phyloP scores from a whole-genome alignment of 2,329 filamentous ascomycete genomes.

The Colletotrichum eleusines region DNA sequence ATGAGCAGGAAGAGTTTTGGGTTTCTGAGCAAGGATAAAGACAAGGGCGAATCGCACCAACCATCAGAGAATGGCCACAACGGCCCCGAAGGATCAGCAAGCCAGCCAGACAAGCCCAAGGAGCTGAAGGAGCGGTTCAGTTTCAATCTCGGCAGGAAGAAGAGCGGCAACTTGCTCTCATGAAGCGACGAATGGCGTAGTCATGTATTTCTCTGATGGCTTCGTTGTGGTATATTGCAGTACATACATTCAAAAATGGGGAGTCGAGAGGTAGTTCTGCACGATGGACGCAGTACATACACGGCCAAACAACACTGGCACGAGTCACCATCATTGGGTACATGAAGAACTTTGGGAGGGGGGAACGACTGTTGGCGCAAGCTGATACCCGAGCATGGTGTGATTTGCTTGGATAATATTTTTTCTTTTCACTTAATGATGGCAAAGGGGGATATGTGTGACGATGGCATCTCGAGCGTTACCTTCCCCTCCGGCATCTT shows the following conservation, averaged over 20 bases:
- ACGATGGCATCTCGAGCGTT: slow-evolving; percentile 37
- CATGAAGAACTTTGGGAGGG: slow-evolving; percentile 6
- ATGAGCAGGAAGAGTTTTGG: slow-evolving; percentile 81
- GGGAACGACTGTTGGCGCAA: slow-evolving; percentile 15
- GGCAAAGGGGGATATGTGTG: slow-evolving; percentile 25
- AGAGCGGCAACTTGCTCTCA: slow-evolving; percentile 65
- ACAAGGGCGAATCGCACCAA: slow-evolving; percentile 45
- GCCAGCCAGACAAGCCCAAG: slow-evolving; percentile 58
- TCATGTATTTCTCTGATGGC: slow-evolving; percentile 7
- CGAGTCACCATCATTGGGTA: background rate
- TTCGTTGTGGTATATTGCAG: slow-evolving; percentile 24
- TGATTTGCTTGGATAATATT: slow-evolving; percentile 39
- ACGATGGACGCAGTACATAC: slow-evolving; percentile 5
- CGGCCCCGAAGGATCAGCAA: slow-evolving; percentile 46
- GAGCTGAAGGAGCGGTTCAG: slow-evolving; percentile 74
- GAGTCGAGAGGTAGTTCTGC: slow-evolving; percentile 25
- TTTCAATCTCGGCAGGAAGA: slow-evolving; percentile 77
- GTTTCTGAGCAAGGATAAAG: slow-evolving; percentile 70
- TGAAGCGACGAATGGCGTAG: slow-evolving; percentile 14
- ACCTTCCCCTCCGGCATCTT: slow-evolving; percentile 10
- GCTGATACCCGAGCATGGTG: slow-evolving; percentile 41
- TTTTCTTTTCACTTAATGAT: slow-evolving; percentile 36
- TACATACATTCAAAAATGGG: slow-evolving; percentile 30
- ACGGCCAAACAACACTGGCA: slow-evolving; percentile 8
- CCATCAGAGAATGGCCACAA: slow-evolving; percentile 50